phyloP scores from a whole-genome alignment of 768 basidiomycete species.

The Termitomyces heimii region DNA sequence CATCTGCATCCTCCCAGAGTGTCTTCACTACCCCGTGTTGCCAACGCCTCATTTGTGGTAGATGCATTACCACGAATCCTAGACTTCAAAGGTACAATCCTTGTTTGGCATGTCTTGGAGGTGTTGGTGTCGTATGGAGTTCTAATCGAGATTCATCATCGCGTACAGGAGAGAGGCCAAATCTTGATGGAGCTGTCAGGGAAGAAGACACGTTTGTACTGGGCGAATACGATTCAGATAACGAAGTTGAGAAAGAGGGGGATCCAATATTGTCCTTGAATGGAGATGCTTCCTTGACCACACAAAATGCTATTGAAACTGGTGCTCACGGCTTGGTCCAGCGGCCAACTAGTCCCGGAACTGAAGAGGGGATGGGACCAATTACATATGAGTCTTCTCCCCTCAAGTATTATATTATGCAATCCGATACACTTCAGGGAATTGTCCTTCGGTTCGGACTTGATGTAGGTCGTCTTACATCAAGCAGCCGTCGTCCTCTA shows the following conservation, averaged over 20 bases:
- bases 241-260: conserved; percentile 23
- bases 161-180: conserved; percentile 14
- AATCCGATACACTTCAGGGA: conserved; percentile 56
- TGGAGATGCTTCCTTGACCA: neutral
- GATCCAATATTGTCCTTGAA: neutral
- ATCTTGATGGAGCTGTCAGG: conserved; percentile 47
- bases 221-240: conserved; percentile 47
- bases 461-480: conserved; percentile 39
- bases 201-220: conserved; percentile 64
- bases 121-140: conserved; percentile 34
- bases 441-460: conserved; percentile 56
- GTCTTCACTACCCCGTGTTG: conserved; percentile 59
- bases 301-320: neutral
- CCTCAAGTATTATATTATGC: conserved; percentile 48
- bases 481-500: neutral
- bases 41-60: conserved; percentile 54
- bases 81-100: conserved; percentile 65
- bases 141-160: conserved; percentile 2
- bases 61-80: conserved; percentile 54
- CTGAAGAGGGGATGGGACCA: neutral
- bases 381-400: conserved; percentile 7
- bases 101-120: conserved; percentile 63
- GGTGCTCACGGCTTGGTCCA: neutral
- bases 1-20: conserved; percentile 6
- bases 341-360: neutral